Evolutionary conservation across 345 rosid species (phyloP).

Genomic region (Mangifera indica): DNA sequence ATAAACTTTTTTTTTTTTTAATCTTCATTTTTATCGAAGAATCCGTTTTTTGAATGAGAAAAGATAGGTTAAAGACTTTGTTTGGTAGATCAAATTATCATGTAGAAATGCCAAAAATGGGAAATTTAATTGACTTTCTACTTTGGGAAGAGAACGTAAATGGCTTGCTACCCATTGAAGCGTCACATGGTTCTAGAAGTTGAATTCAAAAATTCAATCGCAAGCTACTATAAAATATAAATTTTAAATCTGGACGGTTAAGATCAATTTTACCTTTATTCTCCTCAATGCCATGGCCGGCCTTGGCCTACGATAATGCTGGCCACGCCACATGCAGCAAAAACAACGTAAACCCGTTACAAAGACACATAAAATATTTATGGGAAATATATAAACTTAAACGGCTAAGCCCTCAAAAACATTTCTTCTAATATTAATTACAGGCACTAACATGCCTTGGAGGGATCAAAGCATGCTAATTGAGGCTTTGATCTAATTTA

Average conservation of each 20-base stretch:
- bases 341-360: background rate
- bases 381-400: background rate
- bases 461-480: constrained; percentile 15
- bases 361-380: background rate
- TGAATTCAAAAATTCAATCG: background rate
- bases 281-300: constrained; percentile 14
- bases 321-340: background rate
- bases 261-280: constrained; percentile 17
- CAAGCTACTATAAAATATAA: background rate
- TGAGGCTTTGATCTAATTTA: background rate
- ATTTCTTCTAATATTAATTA: constrained; percentile 14
- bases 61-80: too few relatives aligned
- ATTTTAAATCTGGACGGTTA: constrained; percentile 31
- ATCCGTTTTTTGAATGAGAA: too few relatives aligned
- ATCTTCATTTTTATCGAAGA: too few relatives aligned
- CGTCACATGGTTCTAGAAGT: background rate
- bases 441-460: background rate
- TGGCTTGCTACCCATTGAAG: constrained; percentile 1
- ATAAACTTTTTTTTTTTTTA: too few relatives aligned
- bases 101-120: background rate
- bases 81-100: too few relatives aligned
- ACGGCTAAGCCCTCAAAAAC: background rate
- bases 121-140: constrained; percentile 5
- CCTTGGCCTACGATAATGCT: constrained; percentile 17
- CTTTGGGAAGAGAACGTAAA: background rate